A percentile compares a stretch with the other conserved stretches of the same genome.
These are phyloP conservation scores for Diphasiastrum complanatum DNA, from an alignment of 83 land plant genomes.

Conservation along the genomic window DNA sequence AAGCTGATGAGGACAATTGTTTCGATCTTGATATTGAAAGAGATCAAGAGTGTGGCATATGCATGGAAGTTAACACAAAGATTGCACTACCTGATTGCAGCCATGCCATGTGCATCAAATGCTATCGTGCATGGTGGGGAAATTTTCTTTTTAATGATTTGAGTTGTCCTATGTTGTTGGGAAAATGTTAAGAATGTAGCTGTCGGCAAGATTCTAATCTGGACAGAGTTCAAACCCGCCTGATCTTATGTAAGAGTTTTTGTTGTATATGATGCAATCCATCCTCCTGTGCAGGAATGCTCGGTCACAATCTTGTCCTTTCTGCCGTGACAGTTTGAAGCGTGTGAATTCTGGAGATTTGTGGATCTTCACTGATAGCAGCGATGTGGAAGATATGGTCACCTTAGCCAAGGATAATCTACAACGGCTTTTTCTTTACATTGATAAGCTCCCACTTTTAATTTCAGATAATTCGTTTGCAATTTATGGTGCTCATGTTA, in stretches of 20 bases:
- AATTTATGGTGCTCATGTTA: too few relatives aligned
- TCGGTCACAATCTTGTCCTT: conserved; percentile 82
- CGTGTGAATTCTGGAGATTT: conserved; percentile 64
- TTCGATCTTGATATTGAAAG: conserved; percentile 71
- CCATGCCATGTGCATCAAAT: conserved; percentile 87
- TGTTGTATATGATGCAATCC: neutral
- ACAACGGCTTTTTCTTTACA: conserved; percentile 24
- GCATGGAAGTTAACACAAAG: conserved; percentile 73
- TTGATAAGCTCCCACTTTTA: conserved; percentile 32
- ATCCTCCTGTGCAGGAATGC: conserved; percentile 43
- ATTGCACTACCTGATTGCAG: conserved; percentile 84
- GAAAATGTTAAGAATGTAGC: neutral
- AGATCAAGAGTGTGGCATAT: conserved; percentile 94
- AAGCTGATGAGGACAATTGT: conserved; percentile 40
- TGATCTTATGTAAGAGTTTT: neutral
- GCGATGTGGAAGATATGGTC: conserved; percentile 14
- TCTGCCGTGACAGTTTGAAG: conserved; percentile 78
- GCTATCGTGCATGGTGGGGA: conserved; percentile 84
- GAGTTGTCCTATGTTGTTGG: neutral
- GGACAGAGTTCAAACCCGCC: neutral
- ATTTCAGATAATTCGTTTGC: conserved; percentile 17
- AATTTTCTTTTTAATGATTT: neutral
- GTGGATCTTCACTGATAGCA: conserved; percentile 28
- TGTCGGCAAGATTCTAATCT: neutral
- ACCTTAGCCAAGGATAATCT: conserved; percentile 20